Percentiles rank a stretch among this genome's conserved stretches.
Evolutionary conservation across 2,329 filamentous ascomycete genomes (phyloP).

Genomic region (Xylariaceae sp.): DNA sequence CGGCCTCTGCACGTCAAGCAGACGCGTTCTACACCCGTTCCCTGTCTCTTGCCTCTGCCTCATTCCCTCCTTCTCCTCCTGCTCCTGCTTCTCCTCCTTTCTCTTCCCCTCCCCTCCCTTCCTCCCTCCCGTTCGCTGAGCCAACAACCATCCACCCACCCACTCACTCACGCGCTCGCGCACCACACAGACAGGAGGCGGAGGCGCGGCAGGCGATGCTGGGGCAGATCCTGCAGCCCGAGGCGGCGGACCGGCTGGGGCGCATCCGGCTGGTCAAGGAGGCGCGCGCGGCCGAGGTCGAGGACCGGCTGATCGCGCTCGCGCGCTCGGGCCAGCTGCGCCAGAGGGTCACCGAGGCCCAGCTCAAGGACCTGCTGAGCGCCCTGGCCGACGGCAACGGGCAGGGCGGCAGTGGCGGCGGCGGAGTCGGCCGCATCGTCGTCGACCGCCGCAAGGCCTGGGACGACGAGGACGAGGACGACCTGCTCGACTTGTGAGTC

Average conservation of each 20-base stretch:
- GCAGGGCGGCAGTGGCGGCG: too few relatives aligned
- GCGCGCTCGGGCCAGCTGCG: conserved; percentile 81
- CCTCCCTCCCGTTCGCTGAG: neutral
- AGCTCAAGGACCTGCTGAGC: conserved; percentile 85
- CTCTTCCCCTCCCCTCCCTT: neutral
- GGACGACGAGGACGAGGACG: conserved; percentile 77
- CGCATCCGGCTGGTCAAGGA: conserved; percentile 96
- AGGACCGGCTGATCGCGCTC: conserved; percentile 88
- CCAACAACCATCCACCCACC: neutral
- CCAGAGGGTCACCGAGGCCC: conserved; percentile 80
- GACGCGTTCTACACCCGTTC: neutral
- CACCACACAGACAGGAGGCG: conserved; percentile 35
- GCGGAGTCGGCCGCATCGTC: too few relatives aligned
- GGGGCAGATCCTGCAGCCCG: conserved; percentile 87
- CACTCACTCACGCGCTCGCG: conserved; percentile 8
- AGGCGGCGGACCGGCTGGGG: conserved; percentile 84
- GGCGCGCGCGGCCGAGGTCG: conserved; percentile 78
- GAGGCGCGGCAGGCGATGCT: conserved; percentile 74
- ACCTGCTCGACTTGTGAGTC: conserved; percentile 54
- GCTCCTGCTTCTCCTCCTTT: too few relatives aligned
- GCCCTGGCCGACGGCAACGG: conserved; percentile 73
- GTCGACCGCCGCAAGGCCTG: conserved; percentile 75
- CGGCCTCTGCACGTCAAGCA: neutral
- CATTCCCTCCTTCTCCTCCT: neutral
- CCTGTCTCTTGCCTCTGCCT: neutral